These are phyloP conservation scores for Dendrobium officinale DNA, from an alignment of 106 monocot species.

Conservation along the genomic window DNA sequence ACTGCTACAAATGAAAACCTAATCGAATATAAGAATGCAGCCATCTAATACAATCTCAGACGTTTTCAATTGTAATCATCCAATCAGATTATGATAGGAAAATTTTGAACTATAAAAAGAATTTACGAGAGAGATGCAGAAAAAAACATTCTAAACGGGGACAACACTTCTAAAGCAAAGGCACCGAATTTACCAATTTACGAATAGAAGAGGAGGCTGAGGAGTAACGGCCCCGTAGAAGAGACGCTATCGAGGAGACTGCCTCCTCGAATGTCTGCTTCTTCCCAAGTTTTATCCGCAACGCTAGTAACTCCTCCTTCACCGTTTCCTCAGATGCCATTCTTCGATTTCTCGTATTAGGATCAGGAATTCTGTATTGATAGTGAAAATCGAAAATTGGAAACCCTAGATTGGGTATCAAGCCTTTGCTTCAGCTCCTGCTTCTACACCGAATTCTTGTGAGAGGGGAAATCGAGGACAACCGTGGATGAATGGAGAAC, in stretches of 20 bases:
- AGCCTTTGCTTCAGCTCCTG: neutral
- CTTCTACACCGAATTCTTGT: neutral
- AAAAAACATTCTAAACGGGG: neutral
- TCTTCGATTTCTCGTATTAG: neutral
- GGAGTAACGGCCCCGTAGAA: conserved; percentile 44
- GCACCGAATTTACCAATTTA: conserved; percentile 34
- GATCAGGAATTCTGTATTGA: neutral
- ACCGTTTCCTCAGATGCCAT: conserved; percentile 20
- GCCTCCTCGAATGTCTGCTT: conserved; percentile 91
- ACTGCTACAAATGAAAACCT: neutral
- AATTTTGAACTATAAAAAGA: neutral
- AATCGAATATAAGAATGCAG: neutral
- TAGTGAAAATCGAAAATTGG: neutral
- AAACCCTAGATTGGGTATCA: neutral
- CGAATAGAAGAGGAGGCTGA: conserved; percentile 53
- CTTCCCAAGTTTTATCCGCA: conserved; percentile 77
- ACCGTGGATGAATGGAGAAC: too few species aligned
- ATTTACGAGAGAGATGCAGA: neutral
- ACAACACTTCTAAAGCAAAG: neutral
- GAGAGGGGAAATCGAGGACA: neutral
- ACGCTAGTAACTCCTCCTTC: conserved; percentile 38
- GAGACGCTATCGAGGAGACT: conserved; percentile 40
- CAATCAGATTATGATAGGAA: neutral
- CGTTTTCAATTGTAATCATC: neutral
- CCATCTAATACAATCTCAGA: neutral